A percentile compares a stretch with the other conserved stretches of the same genome.
These are phyloP conservation scores for Calonectria naviculata DNA, from an alignment of 2,329 filamentous ascomycete species.

Conservation along the genomic window DNA sequence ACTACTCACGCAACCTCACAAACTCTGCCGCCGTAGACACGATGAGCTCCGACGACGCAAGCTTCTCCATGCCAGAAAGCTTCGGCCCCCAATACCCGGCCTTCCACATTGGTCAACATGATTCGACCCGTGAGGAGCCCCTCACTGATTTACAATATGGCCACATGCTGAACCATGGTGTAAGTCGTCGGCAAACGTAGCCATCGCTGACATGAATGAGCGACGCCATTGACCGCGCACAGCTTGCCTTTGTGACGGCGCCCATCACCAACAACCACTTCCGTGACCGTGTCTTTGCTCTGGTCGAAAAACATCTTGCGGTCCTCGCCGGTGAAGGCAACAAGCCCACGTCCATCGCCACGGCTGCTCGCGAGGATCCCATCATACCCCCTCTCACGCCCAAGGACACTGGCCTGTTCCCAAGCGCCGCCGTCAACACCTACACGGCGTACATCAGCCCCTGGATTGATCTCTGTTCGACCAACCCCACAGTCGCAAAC, in stretches of 20 bases:
- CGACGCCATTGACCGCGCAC: conserved; percentile 32
- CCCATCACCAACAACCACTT: conserved; percentile 83
- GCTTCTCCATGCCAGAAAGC: conserved; percentile 39
- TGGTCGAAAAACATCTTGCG: conserved; percentile 67
- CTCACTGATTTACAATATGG: conserved; percentile 73
- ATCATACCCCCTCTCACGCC: conserved; percentile 78
- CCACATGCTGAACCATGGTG: conserved; percentile 75
- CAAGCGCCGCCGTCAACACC: conserved; percentile 75
- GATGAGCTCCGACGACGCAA: conserved; percentile 38
- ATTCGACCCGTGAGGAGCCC: conserved; percentile 69
- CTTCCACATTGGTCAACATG: conserved; percentile 82
- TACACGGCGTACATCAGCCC: conserved; percentile 84
- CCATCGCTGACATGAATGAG: conserved; percentile 9
- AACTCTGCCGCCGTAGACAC: neutral
- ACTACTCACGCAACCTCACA: conserved; percentile 1
- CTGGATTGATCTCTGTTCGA: conserved; percentile 91
- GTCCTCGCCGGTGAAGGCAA: conserved; percentile 55
- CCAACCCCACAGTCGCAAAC: conserved; percentile 84
- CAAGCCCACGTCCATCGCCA: conserved; percentile 52
- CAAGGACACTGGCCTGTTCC: conserved; percentile 80
- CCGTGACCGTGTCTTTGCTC: conserved; percentile 72
- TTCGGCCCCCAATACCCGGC: conserved; percentile 48
- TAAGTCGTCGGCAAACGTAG: conserved; percentile 55
- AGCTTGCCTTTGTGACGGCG: conserved; percentile 85
- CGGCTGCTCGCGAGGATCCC: conserved; percentile 63